Evolutionary conservation across 1,284 basidiomycete genomes (phyloP).

Genomic region (Coniophora puteana): DNA sequence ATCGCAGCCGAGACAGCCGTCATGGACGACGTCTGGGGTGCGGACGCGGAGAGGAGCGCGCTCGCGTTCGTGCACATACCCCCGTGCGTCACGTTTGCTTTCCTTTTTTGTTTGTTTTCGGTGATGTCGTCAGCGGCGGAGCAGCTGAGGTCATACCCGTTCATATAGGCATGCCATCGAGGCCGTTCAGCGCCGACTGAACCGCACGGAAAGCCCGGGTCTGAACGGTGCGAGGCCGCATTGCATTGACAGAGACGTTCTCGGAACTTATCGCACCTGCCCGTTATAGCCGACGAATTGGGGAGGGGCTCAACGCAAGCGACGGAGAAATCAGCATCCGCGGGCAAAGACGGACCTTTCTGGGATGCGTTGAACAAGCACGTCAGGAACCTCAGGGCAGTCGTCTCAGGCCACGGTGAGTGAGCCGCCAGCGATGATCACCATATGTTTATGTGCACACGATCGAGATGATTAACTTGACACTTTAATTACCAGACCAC

Average conservation of each 20-base stretch:
- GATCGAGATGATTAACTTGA: constrained; percentile 7
- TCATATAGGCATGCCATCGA: constrained; percentile 48
- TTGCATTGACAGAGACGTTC: neutral
- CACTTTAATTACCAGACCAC: constrained; percentile 47
- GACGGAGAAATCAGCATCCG: constrained; percentile 31
- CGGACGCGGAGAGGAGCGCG: constrained; percentile 43
- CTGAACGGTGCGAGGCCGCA: constrained; percentile 45
- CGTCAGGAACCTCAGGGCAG: constrained; percentile 59
- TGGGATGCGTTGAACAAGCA: constrained; percentile 58
- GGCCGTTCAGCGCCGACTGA: constrained; percentile 43
- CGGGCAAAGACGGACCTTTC: constrained; percentile 51
- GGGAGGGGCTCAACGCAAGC: constrained; percentile 59
- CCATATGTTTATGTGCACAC: too few relatives aligned
- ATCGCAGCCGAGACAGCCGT: constrained; percentile 32
- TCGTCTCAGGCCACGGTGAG: constrained; percentile 64
- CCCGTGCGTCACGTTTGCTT: constrained; percentile 41
- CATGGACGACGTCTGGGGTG: constrained; percentile 60
- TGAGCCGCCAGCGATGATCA: constrained; percentile 4
- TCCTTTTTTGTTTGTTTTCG: too few relatives aligned
- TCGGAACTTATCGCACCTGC: neutral
- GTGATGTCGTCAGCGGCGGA: too few relatives aligned
- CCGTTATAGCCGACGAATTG: constrained; percentile 44
- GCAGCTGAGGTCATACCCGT: too few relatives aligned
- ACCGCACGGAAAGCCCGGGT: constrained; percentile 52
- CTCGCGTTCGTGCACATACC: constrained; percentile 73